Evolutionary conservation across 1,284 basidiomycete species (phyloP).

Genomic region (Hypsizygus ulmarius): DNA sequence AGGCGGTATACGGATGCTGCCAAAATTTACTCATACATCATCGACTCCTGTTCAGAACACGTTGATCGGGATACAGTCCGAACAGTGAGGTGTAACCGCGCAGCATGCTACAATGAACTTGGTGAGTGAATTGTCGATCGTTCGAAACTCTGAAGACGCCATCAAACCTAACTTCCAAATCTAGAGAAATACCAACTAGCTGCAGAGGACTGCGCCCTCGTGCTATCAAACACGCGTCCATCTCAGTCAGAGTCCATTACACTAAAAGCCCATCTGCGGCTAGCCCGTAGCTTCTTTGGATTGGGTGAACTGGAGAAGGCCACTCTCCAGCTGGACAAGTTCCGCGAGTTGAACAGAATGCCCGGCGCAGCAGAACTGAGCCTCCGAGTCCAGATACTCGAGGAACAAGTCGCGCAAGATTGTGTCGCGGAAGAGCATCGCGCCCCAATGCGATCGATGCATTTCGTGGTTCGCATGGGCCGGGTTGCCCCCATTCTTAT

Average conservation of each 20-base stretch:
- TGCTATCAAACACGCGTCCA: neutral
- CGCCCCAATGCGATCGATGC: constrained; percentile 6
- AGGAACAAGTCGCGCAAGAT: neutral
- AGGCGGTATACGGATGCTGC: neutral
- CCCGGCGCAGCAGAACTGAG: constrained; percentile 9
- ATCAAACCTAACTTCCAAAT: neutral
- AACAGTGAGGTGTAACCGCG: constrained; percentile 20
- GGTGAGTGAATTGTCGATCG: constrained; percentile 12
- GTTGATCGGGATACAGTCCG: constrained; percentile 12
- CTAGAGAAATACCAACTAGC: constrained; percentile 14
- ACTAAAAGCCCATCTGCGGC: constrained; percentile 21
- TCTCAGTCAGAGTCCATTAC: constrained; percentile 4
- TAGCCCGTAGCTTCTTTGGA: constrained; percentile 20
- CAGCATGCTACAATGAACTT: constrained; percentile 21
- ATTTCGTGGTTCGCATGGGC: constrained; percentile 16
- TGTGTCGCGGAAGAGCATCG: neutral
- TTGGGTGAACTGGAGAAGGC: constrained; percentile 18
- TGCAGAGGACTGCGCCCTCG: constrained; percentile 13
- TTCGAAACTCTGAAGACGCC: neutral
- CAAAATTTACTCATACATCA: neutral
- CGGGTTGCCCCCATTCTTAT: constrained; percentile 9
- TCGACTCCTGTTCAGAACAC: neutral
- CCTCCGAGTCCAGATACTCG: constrained; percentile 17
- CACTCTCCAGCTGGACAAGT: constrained; percentile 16
- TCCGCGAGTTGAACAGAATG: constrained; percentile 13